Evolutionary conservation across 2,329 filamentous ascomycete species (phyloP).

Genomic region (Hypoxylon sp.): DNA sequence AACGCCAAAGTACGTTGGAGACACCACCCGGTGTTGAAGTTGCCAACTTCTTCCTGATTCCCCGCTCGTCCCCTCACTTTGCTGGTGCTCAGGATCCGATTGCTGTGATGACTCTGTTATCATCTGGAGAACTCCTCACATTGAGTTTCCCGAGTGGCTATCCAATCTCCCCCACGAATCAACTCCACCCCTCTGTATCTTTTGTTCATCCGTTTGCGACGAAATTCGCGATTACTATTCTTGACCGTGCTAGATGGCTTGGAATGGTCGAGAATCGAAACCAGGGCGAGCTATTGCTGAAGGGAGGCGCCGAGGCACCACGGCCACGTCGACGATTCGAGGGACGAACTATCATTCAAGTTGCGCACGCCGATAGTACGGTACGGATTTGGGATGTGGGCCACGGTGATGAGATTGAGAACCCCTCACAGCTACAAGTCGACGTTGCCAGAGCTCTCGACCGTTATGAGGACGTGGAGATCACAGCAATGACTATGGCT

Average conservation of each 20-base stretch:
- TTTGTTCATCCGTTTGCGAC: conserved; percentile 93
- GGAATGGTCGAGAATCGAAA: conserved; percentile 88
- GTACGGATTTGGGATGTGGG: conserved; percentile 95
- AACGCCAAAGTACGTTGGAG: conserved; percentile 77
- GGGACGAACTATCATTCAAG: conserved; percentile 85
- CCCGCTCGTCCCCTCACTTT: conserved; percentile 87
- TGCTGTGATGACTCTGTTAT: conserved; percentile 82
- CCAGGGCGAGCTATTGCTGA: conserved; percentile 82
- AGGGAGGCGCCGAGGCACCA: conserved; percentile 81
- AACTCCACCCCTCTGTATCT: conserved; percentile 87
- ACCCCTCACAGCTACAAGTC: conserved; percentile 83
- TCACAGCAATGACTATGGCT: conserved; percentile 85
- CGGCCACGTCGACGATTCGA: conserved; percentile 83
- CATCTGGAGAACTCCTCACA: conserved; percentile 90
- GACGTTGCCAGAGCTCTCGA: conserved; percentile 87
- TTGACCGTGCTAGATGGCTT: conserved; percentile 88
- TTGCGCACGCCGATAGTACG: conserved; percentile 90
- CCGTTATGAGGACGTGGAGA: conserved; percentile 81
- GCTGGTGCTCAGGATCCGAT: conserved; percentile 91
- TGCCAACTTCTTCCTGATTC: conserved; percentile 85
- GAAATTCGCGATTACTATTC: conserved; percentile 76
- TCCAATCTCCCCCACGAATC: conserved; percentile 91
- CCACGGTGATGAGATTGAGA: conserved; percentile 94
- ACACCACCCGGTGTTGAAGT: conserved; percentile 84
- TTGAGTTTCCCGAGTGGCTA: conserved; percentile 93